phyloP scores from a whole-genome alignment of 2,329 filamentous ascomycete species.

The Fusarium sp. region DNA sequence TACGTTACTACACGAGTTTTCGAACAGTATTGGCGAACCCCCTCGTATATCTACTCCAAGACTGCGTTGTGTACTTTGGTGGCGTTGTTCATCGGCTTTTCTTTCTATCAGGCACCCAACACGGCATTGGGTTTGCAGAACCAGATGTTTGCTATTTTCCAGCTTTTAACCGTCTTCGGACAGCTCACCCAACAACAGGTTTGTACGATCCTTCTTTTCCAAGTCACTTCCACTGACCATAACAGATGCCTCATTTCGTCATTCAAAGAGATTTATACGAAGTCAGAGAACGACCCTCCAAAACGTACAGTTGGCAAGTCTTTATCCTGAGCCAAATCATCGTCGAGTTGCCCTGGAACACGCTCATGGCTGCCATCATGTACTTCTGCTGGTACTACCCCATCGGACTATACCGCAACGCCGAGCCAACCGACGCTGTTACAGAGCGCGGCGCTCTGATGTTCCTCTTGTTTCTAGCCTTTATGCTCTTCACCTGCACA shows the following conservation, averaged over 20 bases:
- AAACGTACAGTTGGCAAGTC: constrained; percentile 77
- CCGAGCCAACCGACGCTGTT: constrained; percentile 64
- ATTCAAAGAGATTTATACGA: constrained; percentile 78
- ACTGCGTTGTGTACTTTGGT: constrained; percentile 48
- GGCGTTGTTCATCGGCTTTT: constrained; percentile 69
- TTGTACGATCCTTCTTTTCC: accelerated
- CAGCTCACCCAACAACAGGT: constrained; percentile 68
- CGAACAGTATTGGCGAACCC: constrained; percentile 58
- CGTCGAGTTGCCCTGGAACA: constrained; percentile 80
- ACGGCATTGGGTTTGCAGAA: constrained; percentile 79
- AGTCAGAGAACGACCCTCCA: constrained; percentile 76
- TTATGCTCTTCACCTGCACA: constrained; percentile 77
- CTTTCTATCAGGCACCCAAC: constrained; percentile 71
- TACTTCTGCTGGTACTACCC: constrained; percentile 81
- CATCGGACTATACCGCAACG: constrained; percentile 74
- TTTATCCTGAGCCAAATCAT: constrained; percentile 77
- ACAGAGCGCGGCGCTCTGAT: constrained; percentile 73
- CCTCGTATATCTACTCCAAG: constrained; percentile 75
- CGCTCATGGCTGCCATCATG: constrained; percentile 74
- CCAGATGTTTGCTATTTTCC: constrained; percentile 77
- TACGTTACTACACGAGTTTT: constrained; percentile 56
- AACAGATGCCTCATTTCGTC: constrained; percentile 77
- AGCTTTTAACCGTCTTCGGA: constrained; percentile 78
- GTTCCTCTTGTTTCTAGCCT: constrained; percentile 74
- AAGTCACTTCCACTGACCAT: accelerated